Base-by-base conservation (phyloP, 2,329 filamentous ascomycete species). In the Aureobasidium sp. region DNA sequence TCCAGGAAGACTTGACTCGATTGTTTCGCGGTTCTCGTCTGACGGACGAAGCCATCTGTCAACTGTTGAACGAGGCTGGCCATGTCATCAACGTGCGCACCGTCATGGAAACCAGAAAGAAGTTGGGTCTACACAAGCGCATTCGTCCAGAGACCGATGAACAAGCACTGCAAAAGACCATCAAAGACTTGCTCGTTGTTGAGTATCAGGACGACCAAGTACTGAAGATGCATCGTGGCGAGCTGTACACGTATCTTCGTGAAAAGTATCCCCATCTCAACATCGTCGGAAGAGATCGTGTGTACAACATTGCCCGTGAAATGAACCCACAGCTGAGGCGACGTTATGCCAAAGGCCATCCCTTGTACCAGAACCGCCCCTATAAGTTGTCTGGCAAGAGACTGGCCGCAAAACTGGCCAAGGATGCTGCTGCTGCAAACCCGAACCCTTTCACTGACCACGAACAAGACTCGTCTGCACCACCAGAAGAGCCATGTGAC, bases 241-340 rank as follows among this genome's bases (percentile, higher is more conserved):
- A 46, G n/a, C 33, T 58, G 21, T 58, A 58, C 23, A 29, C 29
- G 10, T 38, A 58, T 31, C 43, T 58, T 8, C 42, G 43, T 15
- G 2, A 46, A 19, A 58, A 58, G 19, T 58, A 58, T 58, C 54
- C 54, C 3, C 31, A 58, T 2, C 42, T 23, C 31, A 21, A 58
- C 23, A 58, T 58, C 2, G n/a, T 47, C 17, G 54, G 54, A 27
- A 58, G 54, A 31, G 54, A 58, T 17, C 54, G 54, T 9, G 54
- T 58, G 0, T 58, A 37, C 23, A 27, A 38, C 19, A 46, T 58
- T 40, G 54, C 54, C 23, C 54, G 54, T 21, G 54, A 58, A 10
- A 58, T 58, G 33, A 58, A 58, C n/a, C 42, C 54, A 1, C 11
- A 19, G 1, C 17, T 47, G 4, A 40, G 4, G 3, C 37, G 54